A percentile compares a stretch with the other conserved stretches of the same genome.
Conservation (phyloP, 352 stramenopile genomes). For the Elongisporangium senticosum region DNA sequence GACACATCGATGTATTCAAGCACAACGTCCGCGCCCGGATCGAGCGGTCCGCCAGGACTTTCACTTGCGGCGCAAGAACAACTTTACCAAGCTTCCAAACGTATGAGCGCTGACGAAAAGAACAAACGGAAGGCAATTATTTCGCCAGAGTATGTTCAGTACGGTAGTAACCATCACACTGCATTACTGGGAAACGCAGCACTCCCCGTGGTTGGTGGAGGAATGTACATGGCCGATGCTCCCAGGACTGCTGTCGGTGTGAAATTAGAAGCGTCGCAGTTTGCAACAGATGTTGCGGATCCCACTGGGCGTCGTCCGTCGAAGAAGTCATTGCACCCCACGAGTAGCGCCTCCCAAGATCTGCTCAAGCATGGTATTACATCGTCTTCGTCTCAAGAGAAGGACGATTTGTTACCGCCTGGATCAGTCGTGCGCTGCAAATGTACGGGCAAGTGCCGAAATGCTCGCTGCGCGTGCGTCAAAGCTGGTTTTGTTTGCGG, state of each 20-base stretch:
- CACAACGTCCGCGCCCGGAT: not conserved
- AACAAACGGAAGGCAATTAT: constrained; percentile 82
- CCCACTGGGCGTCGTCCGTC: constrained; percentile 55
- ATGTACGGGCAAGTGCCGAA: constrained; percentile 80
- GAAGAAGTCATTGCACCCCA: constrained; percentile 62
- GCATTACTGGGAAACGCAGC: not conserved
- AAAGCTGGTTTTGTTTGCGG: constrained; percentile 79
- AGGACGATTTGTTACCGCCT: constrained; percentile 2
- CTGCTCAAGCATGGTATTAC: constrained; percentile 1
- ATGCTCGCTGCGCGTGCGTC: constrained; percentile 75
- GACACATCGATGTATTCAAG: not conserved
- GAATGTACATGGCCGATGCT: not conserved
- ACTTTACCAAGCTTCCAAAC: constrained; percentile 31
- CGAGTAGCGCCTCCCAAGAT: constrained; percentile 8
- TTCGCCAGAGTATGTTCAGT: constrained; percentile 80
- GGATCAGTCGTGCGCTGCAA: constrained; percentile 43
- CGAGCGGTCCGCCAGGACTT: not conserved
- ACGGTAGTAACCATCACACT: constrained; percentile 21
- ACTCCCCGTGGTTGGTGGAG: not conserved
- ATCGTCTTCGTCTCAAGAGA: constrained; percentile 1
- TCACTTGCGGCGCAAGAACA: constrained; percentile 26
- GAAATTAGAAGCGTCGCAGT: constrained; percentile 31
- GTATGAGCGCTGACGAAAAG: constrained; percentile 48
- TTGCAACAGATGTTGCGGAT: constrained; percentile 48
- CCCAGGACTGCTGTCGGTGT: not conserved